phyloP scores from a whole-genome alignment of 768 basidiomycete species.

The Leccinum incarnatum region DNA sequence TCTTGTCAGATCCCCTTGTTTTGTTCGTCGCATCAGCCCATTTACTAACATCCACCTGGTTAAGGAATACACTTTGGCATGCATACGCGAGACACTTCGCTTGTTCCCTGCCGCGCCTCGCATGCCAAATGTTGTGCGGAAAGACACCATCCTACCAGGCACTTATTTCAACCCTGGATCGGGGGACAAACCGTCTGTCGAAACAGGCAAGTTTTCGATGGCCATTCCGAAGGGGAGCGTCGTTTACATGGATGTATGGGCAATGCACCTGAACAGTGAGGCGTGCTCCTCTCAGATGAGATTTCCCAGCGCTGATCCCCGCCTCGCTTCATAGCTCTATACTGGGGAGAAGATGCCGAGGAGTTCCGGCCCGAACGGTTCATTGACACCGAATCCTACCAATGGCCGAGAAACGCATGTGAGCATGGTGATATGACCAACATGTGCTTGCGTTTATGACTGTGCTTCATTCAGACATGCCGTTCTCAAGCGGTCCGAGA shows the following conservation, averaged over 20 bases:
- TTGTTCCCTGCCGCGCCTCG: slow-evolving; percentile 39
- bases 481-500: slow-evolving; percentile 45
- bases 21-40: neutral
- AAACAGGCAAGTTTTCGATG: slow-evolving; percentile 33
- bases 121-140: slow-evolving; percentile 33
- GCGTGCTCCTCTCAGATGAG: neutral
- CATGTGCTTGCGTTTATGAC: neutral
- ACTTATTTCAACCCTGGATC: slow-evolving; percentile 33
- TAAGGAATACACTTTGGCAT: slow-evolving; percentile 43
- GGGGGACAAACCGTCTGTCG: slow-evolving; percentile 5
- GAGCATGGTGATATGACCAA: slow-evolving; percentile 11
- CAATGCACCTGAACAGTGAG: slow-evolving; percentile 46
- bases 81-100: slow-evolving; percentile 47
- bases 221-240: slow-evolving; percentile 39
- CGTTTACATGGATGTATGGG: slow-evolving; percentile 41
- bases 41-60: neutral
- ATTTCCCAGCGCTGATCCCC: neutral
- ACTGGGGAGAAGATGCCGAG: slow-evolving; percentile 46
- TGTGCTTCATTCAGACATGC: slow-evolving; percentile 31
- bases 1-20: slow-evolving; percentile 28
- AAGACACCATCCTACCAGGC: slow-evolving; percentile 36
- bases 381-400: slow-evolving; percentile 46
- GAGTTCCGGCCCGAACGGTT: slow-evolving; percentile 51
- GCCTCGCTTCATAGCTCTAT: slow-evolving; percentile 33
- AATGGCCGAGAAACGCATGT: neutral